These are phyloP conservation scores for Penicillium arizonense DNA, from an alignment of 495 filamentous ascomycete species.

Conservation along the genomic window DNA sequence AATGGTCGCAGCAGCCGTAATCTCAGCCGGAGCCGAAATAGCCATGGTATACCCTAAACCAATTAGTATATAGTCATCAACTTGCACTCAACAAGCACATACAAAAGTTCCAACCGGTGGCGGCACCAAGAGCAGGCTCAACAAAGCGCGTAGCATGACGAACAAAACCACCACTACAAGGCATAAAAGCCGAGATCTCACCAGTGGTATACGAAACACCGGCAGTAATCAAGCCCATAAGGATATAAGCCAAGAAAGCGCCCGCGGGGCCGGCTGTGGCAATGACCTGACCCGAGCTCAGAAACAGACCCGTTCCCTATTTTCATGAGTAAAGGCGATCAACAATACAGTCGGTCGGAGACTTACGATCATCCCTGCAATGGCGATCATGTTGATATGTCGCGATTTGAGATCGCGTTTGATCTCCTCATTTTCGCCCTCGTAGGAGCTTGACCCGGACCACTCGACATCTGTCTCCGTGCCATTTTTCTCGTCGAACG, in stretches of 20 bases:
- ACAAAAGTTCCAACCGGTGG: conserved; percentile 28
- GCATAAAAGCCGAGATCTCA: conserved; percentile 25
- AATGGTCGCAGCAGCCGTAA: conserved; percentile 45
- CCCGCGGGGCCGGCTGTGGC: conserved; percentile 60
- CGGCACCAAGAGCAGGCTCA: conserved; percentile 29
- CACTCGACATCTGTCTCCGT: background rate
- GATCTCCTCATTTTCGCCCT: conserved; percentile 16
- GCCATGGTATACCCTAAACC: conserved; percentile 18
- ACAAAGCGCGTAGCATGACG: conserved; percentile 22
- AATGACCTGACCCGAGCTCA: conserved; percentile 53
- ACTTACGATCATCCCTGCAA: conserved; percentile 22
- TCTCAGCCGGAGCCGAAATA: conserved; percentile 31
- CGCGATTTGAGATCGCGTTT: conserved; percentile 25
- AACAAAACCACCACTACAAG: conserved; percentile 25
- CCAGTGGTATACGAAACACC: conserved; percentile 21
- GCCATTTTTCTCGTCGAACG: conserved; percentile 6
- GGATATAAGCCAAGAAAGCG: conserved; percentile 24
- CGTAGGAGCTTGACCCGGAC: background rate
- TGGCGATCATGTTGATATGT: conserved; percentile 26
- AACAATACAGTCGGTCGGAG: background rate
- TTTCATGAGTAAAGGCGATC: background rate
- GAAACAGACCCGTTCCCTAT: conserved; percentile 21
- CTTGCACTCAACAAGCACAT: conserved; percentile 15
- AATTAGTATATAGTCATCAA: background rate
- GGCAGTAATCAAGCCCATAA: conserved; percentile 18